A percentile compares a stretch with the other conserved stretches of the same genome.
Conservation (phyloP, 805 yeast genomes). For the Ogataea glucozyma region DNA sequence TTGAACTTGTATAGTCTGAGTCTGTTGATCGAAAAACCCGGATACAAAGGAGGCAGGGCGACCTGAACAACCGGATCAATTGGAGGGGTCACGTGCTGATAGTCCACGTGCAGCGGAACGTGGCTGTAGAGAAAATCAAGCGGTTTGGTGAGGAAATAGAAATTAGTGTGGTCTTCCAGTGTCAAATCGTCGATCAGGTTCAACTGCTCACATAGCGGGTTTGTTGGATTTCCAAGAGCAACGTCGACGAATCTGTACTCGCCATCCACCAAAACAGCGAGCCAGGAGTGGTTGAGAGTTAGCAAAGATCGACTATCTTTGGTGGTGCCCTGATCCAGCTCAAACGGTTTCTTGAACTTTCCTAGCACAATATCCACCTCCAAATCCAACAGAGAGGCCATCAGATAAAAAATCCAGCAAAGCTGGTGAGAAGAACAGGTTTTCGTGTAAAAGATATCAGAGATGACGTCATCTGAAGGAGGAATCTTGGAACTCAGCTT, state of each 20-base stretch:
- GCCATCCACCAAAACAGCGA: conserved; percentile 70
- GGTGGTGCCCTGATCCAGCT: conserved; percentile 36
- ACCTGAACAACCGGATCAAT: conserved; percentile 75
- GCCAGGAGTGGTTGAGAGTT: conserved; percentile 84
- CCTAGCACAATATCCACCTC: conserved; percentile 80
- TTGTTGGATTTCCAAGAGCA: conserved; percentile 58
- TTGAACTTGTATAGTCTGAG: conserved; percentile 68
- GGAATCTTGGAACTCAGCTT: conserved; percentile 33
- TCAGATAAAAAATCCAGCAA: conserved; percentile 71
- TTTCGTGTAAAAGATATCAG: conserved; percentile 31
- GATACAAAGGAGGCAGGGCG: conserved; percentile 83
- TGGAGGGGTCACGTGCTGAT: conserved; percentile 87
- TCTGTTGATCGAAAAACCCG: conserved; percentile 66
- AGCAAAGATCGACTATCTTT: conserved; percentile 46
- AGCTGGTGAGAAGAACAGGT: conserved; percentile 54
- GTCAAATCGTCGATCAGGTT: conserved; percentile 33
- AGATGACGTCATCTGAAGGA: conserved; percentile 28
- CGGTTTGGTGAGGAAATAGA: conserved; percentile 81
- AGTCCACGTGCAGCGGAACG: conserved; percentile 73
- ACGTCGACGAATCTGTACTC: conserved; percentile 83
- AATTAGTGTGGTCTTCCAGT: conserved; percentile 30
- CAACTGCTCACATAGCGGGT: conserved; percentile 50
- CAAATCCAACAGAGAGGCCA: conserved; percentile 69
- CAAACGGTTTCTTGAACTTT: conserved; percentile 77
- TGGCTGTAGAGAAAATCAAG: conserved; percentile 77